Evolutionary conservation across 768 basidiomycete genomes (phyloP), one percentile per base, ranked within the genome.

Genomic region (Trametes villosa): DNA sequence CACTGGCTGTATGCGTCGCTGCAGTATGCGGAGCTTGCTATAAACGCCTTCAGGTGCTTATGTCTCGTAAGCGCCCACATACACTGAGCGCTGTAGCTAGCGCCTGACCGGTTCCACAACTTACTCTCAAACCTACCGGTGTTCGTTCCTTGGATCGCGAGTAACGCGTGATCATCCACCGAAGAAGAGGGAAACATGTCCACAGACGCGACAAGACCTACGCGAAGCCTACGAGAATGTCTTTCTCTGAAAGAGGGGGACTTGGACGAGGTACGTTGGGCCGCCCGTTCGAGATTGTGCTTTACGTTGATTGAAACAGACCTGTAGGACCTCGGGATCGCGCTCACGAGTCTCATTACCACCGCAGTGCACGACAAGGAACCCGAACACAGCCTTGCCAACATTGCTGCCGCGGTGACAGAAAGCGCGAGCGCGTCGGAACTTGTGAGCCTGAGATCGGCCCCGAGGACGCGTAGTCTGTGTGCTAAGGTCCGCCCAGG

Each of bases 401-500:
- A 51, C 4, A 55, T 66, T 27, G 40, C 49, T 11, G 36, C 58
- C 0, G 67, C 69, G 44, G 11, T 68, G 33, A 54, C 65, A 26
- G 53, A 53, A 0, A 55, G 64, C 27, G 54, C 42, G 5, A n/a
- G 51, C 36, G 53, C 62, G 24, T 60, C 55, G 8, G 36, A 59
- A 8, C 52, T 72, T 12, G 71, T 70, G 51, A 31, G 68, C 26
- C 11, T 18, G 48, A 31, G 44, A 7, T 30, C 11, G 12, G 4
- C 8, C 3, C 20, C 33, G 50, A 29, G 7, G 31, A 24, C 33
- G 20, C 30, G 18, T 33, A n/a, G 5, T 18, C 9, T 15, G 24
- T 24, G 9, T 34, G 22, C 34, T 51, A 34, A 51, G 24, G 6
- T 9, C 34, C 8, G 12, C 26, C 33, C 22, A 82, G 80, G 80